These are phyloP conservation scores for Phytopythium vexans DNA, from an alignment of 352 stramenopile genomes.

Conservation along the genomic window DNA sequence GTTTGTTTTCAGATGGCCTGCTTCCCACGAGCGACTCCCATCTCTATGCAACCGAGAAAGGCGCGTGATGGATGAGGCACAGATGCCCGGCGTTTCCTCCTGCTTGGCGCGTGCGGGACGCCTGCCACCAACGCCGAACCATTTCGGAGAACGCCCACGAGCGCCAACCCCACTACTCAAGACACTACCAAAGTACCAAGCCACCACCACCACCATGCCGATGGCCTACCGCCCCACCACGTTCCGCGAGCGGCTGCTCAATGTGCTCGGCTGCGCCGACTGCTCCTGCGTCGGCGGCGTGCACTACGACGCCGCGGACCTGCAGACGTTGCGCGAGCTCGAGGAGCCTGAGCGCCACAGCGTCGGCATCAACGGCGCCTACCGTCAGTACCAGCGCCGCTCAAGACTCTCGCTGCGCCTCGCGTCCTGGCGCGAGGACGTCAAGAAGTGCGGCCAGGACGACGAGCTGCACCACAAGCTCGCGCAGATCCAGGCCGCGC, in stretches of 20 bases:
- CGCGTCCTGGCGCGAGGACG: slow-evolving; percentile 62
- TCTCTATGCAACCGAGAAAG: too few species aligned
- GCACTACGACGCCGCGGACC: slow-evolving; percentile 52
- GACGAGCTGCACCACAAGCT: slow-evolving; percentile 52
- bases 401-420: slow-evolving; percentile 49
- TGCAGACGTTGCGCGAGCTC: slow-evolving; percentile 51
- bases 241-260: slow-evolving; percentile 30
- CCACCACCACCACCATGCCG: slow-evolving; percentile 36
- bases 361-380: slow-evolving; percentile 52
- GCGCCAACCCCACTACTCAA: too few species aligned
- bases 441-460: slow-evolving; percentile 33
- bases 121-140: too few species aligned
- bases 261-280: slow-evolving; percentile 33
- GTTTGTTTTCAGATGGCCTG: too few species aligned
- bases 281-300: slow-evolving; percentile 26
- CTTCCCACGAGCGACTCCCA: too few species aligned
- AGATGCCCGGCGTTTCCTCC: too few species aligned
- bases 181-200: background rate
- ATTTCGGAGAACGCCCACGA: too few species aligned
- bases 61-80: too few species aligned
- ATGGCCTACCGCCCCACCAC: slow-evolving; percentile 43
- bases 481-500: slow-evolving; percentile 36
- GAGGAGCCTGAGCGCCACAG: slow-evolving; percentile 36
- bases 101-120: too few species aligned
- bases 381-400: slow-evolving; percentile 50